These are phyloP conservation scores for Cardamine chenopodiifolia DNA, from an alignment of 345 rosid genomes.

Conservation along the genomic window DNA sequence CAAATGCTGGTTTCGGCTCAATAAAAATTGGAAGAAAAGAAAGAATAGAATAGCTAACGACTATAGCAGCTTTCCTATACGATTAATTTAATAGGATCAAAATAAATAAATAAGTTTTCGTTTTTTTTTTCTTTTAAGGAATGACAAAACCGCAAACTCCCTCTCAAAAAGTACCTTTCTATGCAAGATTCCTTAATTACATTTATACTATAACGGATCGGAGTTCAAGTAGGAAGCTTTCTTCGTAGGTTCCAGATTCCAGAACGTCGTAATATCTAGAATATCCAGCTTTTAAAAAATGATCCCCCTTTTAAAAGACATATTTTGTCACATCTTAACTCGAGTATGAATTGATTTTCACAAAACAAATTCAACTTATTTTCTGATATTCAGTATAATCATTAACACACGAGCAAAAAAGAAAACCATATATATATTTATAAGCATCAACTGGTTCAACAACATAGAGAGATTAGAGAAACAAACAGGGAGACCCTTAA, in stretches of 20 bases:
- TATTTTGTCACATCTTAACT: not conserved
- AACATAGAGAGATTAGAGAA: not conserved
- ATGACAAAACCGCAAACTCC: not conserved
- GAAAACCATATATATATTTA: not conserved
- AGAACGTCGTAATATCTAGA: not conserved
- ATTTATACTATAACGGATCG: not conserved
- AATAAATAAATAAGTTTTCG: not conserved
- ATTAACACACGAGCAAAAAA: not conserved
- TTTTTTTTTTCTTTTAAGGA: not conserved
- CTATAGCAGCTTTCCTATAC: not conserved
- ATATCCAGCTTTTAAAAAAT: no score
- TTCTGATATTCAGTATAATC: not conserved
- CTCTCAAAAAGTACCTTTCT: not conserved
- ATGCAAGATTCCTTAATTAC: not conserved
- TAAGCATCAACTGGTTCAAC: constrained; percentile 1
- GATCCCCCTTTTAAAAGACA: not conserved
- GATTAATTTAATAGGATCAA: not conserved
- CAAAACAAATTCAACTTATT: not conserved
- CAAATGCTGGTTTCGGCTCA: constrained; percentile 1
- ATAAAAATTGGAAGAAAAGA: not conserved
- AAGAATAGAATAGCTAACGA: not conserved
- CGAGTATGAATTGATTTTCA: not conserved
- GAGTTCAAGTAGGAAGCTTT: not conserved
- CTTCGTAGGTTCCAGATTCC: not conserved
- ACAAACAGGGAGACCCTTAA: not conserved